Percentiles rank a stretch among this genome's conserved stretches.
phyloP scores from a whole-genome alignment of 352 stramenopile genomes.

The Pythium aquatile region DNA sequence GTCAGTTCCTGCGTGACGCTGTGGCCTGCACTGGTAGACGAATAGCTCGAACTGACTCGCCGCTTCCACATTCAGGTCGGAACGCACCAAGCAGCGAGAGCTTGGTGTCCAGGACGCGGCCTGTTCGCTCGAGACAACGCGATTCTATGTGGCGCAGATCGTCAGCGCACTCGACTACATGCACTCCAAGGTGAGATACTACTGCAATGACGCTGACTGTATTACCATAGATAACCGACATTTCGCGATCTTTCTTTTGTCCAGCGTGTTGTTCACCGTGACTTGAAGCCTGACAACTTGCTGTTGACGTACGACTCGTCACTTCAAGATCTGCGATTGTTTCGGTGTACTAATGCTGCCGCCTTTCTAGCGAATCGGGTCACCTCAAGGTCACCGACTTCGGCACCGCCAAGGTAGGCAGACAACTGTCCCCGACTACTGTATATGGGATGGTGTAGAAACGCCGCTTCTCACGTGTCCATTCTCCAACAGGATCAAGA shows the following conservation, averaged over 20 bases:
- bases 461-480: neutral
- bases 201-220: neutral
- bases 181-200: constrained; percentile 73
- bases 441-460: neutral
- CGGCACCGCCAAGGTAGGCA: constrained; percentile 72
- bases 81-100: constrained; percentile 47
- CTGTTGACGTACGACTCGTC: constrained; percentile 54
- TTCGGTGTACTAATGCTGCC: constrained; percentile 1
- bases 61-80: constrained; percentile 19
- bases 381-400: constrained; percentile 92
- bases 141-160: constrained; percentile 93
- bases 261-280: constrained; percentile 94
- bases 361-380: constrained; percentile 32
- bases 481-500: constrained; percentile 57
- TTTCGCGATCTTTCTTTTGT: constrained; percentile 1
- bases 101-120: constrained; percentile 53
- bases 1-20: constrained; percentile 30
- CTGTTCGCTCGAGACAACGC: constrained; percentile 75
- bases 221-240: neutral
- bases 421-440: neutral
- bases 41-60: constrained; percentile 2
- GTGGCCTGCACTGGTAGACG: neutral
- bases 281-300: constrained; percentile 94
- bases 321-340: neutral
- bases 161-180: constrained; percentile 93